Conservation (phyloP, 2,329 filamentous ascomycete genomes). For the Penicillium corylophilum region DNA sequence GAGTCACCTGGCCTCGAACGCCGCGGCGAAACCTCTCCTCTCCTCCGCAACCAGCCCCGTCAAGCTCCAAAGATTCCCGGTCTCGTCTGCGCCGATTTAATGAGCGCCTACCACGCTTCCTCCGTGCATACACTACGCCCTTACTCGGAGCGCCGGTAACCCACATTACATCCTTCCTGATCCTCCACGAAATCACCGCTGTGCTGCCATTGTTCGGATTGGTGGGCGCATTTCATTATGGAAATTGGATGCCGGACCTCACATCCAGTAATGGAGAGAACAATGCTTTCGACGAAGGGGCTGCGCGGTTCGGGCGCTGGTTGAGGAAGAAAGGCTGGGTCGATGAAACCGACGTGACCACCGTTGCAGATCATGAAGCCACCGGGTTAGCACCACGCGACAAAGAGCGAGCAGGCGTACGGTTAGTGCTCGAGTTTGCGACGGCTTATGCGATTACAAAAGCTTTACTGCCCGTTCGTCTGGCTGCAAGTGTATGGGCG, state of each 20-base stretch:
- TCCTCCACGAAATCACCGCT: slow-evolving; percentile 90
- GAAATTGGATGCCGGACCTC: slow-evolving; percentile 66
- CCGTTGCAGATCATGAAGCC: slow-evolving; percentile 40
- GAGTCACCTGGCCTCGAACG: slow-evolving; percentile 7
- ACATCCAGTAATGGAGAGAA: slow-evolving; percentile 22
- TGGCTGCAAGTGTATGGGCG: slow-evolving; percentile 77
- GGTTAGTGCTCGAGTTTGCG: slow-evolving; percentile 67
- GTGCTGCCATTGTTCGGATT: slow-evolving; percentile 75
- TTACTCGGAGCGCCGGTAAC: slow-evolving; percentile 76
- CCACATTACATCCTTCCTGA: slow-evolving; percentile 79
- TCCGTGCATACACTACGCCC: slow-evolving; percentile 67
- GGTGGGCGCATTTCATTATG: slow-evolving; percentile 76
- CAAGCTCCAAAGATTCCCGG: slow-evolving; percentile 24
- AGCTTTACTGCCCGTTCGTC: slow-evolving; percentile 71
- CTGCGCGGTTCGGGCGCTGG: slow-evolving; percentile 74
- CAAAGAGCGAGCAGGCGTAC: slow-evolving; percentile 47
- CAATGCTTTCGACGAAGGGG: slow-evolving; percentile 55
- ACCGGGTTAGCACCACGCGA: slow-evolving; percentile 25
- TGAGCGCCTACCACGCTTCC: slow-evolving; percentile 60
- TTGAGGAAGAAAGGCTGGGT: slow-evolving; percentile 82
- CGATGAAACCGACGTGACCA: slow-evolving; percentile 43
- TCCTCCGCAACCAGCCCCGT: slow-evolving; percentile 15
- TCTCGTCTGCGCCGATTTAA: slow-evolving; percentile 39
- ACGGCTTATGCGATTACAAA: slow-evolving; percentile 92
- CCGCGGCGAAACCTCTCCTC: slow-evolving; percentile 25